Evolutionary conservation across 225 moss, liverwort and hornwort genomes (phyloP).

Genomic region (Marchantia polymorpha): DNA sequence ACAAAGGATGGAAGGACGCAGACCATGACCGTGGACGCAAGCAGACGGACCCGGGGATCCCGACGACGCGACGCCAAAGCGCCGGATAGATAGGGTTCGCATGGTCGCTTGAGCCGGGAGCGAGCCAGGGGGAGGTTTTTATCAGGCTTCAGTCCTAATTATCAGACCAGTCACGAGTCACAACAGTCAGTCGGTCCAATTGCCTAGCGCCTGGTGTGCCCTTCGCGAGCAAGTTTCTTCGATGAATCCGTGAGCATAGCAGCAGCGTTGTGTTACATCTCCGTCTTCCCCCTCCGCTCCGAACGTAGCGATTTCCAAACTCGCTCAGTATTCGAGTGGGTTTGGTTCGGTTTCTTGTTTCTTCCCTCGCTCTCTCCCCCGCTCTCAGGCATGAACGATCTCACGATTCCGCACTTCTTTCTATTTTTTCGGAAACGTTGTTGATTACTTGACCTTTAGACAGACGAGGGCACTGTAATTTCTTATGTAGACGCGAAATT

Average conservation of each 20-base stretch:
- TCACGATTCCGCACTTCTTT: background rate
- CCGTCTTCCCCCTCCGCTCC: background rate
- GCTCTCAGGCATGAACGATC: too few species aligned
- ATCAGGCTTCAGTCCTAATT: background rate
- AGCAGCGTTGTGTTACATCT: background rate
- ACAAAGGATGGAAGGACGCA: too few species aligned
- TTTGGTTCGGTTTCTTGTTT: background rate
- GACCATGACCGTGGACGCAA: too few species aligned
- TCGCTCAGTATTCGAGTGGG: background rate
- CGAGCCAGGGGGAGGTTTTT: constrained; percentile 6
- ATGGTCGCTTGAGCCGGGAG: background rate
- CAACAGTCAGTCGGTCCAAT: background rate
- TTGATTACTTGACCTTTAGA: background rate
- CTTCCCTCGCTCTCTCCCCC: background rate
- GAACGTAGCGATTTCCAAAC: background rate
- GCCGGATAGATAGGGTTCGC: constrained; percentile 14
- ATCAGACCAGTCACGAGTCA: background rate
- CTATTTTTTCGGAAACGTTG: background rate
- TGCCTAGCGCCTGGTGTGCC: background rate
- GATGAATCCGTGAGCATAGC: background rate
- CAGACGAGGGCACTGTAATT: background rate
- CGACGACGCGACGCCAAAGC: background rate
- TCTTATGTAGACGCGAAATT: background rate
- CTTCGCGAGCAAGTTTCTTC: background rate
- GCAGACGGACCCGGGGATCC: background rate